These are phyloP conservation scores for Intubia oerlemansii DNA, from an alignment of 2,329 filamentous ascomycete genomes.

Conservation along the genomic window DNA sequence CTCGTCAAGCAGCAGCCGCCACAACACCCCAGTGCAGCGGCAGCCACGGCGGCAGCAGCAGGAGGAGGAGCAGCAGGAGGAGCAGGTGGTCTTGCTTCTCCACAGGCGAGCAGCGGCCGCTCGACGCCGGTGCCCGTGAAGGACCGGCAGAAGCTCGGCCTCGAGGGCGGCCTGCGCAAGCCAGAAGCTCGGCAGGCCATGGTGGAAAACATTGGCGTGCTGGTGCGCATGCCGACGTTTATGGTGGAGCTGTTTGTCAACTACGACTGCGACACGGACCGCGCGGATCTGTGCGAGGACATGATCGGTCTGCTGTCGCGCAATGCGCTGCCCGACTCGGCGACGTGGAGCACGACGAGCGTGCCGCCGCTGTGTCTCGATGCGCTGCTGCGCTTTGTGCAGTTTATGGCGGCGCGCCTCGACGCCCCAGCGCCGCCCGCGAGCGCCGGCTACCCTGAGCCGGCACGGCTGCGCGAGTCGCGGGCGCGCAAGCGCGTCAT, in stretches of 20 bases:
- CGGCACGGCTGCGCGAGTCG: slow-evolving; percentile 43
- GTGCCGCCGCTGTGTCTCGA: slow-evolving; percentile 90
- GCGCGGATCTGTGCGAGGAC: slow-evolving; percentile 83
- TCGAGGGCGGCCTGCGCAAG: slow-evolving; percentile 80
- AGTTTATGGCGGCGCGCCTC: slow-evolving; percentile 74
- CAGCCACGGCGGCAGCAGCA: no score
- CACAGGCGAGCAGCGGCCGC: slow-evolving; percentile 52
- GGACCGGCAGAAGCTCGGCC: slow-evolving; percentile 75
- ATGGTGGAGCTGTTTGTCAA: slow-evolving; percentile 94
- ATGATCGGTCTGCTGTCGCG: slow-evolving; percentile 81
- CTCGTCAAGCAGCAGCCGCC: slow-evolving; percentile 55
- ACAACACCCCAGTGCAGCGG: no score
- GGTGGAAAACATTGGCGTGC: slow-evolving; percentile 86
- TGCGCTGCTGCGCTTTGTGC: slow-evolving; percentile 73
- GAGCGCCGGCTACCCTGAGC: slow-evolving; percentile 44
- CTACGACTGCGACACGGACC: slow-evolving; percentile 88
- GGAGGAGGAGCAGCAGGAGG: no score
- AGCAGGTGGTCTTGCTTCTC: no score
- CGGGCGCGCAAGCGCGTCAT: slow-evolving; percentile 70
- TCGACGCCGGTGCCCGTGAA: slow-evolving; percentile 81
- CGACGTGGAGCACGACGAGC: slow-evolving; percentile 97
- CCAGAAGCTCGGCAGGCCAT: slow-evolving; percentile 94
- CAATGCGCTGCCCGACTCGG: slow-evolving; percentile 90
- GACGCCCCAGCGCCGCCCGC: slow-evolving; percentile 47
- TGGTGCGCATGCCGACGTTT: slow-evolving; percentile 83